phyloP scores from a whole-genome alignment of 2,329 filamentous ascomycete genomes.

The Diaporthe aspalathi region DNA sequence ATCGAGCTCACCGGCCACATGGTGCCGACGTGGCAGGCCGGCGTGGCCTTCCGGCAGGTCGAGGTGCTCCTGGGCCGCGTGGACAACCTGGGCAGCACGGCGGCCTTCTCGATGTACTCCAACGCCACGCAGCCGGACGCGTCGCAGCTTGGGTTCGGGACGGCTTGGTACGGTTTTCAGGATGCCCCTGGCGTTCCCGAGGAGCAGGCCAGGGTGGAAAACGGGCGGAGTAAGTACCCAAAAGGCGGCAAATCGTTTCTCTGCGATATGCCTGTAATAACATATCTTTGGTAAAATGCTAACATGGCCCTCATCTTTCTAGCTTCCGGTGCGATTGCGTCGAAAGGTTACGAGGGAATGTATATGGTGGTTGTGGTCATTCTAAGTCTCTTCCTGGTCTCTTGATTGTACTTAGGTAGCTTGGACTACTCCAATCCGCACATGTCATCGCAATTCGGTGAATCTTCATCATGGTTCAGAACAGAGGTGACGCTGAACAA shows the following conservation, averaged over 20 bases:
- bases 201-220: not conserved
- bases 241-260: too few relatives aligned
- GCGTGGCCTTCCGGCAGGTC: constrained; percentile 35
- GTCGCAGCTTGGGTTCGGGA: constrained; percentile 33
- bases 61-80: constrained; percentile 37
- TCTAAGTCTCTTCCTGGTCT: not conserved
- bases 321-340: not conserved
- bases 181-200: not conserved
- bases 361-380: not conserved
- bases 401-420: not conserved
- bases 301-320: not conserved
- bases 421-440: too few relatives aligned
- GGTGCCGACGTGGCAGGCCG: constrained; percentile 37
- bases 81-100: constrained; percentile 18
- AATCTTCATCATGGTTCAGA: too few relatives aligned
- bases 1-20: constrained; percentile 37
- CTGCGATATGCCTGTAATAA: not conserved
- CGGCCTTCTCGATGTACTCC: constrained; percentile 35
- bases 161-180: constrained; percentile 25
- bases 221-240: constrained; percentile 8
- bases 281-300: not conserved
- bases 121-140: constrained; percentile 28
- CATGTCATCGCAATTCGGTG: too few relatives aligned
- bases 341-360: not conserved
- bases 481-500: not conserved